These are phyloP conservation scores for Globisporangium ultimum DNA, from an alignment of 352 stramenopile genomes.

Conservation along the genomic window DNA sequence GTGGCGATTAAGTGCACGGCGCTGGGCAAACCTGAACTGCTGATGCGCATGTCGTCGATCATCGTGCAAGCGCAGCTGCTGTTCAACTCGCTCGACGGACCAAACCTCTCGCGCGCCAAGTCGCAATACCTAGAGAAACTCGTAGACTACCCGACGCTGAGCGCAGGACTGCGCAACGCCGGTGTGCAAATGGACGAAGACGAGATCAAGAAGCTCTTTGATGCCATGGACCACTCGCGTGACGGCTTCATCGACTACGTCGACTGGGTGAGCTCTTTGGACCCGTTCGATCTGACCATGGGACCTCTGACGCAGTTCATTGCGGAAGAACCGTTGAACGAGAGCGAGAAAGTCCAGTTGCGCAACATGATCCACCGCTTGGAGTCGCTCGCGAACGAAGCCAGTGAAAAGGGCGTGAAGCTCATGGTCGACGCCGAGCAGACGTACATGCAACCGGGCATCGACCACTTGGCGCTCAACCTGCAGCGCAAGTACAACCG, in stretches of 20 bases:
- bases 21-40: constrained; percentile 93
- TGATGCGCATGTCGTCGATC: constrained; percentile 93
- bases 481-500: constrained; percentile 91
- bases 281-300: constrained; percentile 89
- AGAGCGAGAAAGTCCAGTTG: constrained; percentile 88
- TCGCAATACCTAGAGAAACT: constrained; percentile 73
- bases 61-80: constrained; percentile 91
- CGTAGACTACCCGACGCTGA: constrained; percentile 78
- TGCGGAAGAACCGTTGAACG: constrained; percentile 68
- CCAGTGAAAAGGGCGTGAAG: constrained; percentile 73
- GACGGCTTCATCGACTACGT: constrained; percentile 92
- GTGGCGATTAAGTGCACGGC: constrained; percentile 97
- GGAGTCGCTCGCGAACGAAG: constrained; percentile 69
- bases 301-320: constrained; percentile 87
- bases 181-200: constrained; percentile 61
- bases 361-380: constrained; percentile 89
- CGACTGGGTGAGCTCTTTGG: constrained; percentile 92
- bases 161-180: constrained; percentile 63
- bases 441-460: constrained; percentile 96
- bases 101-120: constrained; percentile 82
- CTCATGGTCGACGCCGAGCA: constrained; percentile 99
- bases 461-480: constrained; percentile 92
- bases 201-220: constrained; percentile 63
- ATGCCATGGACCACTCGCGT: constrained; percentile 53
- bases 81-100: constrained; percentile 90